phyloP scores from a whole-genome alignment of 2,329 filamentous ascomycete species.

The Scytalidium lignicola region DNA sequence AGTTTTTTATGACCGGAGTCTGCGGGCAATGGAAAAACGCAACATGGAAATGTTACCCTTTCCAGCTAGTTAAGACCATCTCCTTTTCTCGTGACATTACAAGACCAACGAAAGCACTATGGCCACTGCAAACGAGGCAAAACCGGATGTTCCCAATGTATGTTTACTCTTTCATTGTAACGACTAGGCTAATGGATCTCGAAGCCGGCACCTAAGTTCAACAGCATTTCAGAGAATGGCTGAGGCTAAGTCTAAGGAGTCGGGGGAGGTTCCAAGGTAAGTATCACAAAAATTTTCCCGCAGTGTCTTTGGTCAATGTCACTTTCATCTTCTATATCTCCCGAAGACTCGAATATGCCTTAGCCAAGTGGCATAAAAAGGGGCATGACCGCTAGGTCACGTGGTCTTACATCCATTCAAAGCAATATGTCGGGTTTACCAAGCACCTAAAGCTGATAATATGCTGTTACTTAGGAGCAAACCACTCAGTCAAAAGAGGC shows the following conservation, averaged over 20 bases:
- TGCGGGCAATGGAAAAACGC: not conserved
- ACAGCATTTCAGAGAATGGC: not conserved
- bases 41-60: not conserved
- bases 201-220: not conserved
- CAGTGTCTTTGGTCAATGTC: no score
- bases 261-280: not conserved
- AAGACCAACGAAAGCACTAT: not conserved
- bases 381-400: not conserved
- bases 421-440: not conserved
- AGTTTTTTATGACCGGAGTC: not conserved
- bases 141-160: not conserved
- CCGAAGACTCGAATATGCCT: no score
- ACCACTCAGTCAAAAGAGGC: slow-evolving; percentile 10
- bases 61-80: not conserved
- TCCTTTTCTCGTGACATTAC: not conserved
- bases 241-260: not conserved
- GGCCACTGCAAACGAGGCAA: not conserved
- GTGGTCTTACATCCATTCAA: not conserved
- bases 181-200: not conserved
- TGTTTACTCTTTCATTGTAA: not conserved
- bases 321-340: no score
- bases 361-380: no score
- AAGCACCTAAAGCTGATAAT: not conserved
- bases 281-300: not conserved
- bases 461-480: not conserved